Base-by-base conservation (phyloP, 345 rosid genomes). In the Camelina sativa region DNA sequence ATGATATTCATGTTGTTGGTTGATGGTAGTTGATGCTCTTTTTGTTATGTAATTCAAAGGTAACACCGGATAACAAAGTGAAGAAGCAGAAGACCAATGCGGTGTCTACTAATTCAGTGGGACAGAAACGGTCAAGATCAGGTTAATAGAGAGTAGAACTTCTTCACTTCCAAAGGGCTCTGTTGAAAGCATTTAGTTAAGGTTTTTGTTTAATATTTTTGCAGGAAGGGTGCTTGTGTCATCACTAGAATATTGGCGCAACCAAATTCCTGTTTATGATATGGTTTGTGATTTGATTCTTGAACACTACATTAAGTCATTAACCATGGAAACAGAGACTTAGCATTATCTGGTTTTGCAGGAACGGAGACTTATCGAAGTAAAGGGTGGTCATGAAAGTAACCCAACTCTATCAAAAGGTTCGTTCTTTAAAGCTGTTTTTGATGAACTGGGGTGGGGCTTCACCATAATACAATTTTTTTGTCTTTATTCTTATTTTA, bases 221-320 rank as follows among this genome's bases (percentile, higher is more conserved):
- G 80, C 88, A 93, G 98, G 98, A 63, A 86, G 97, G 80, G 54
- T 88, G 62, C 92, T 91, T 60, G 53, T 91, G 66, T 92, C 97
- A 64, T 8, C 83, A 17, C 75, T 93, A 53, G 89, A 89, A 58
- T 93, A 82, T 81, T 93, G 97, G 97, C 91, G 91, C 67, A 89
- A 91, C 79, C 88, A 93, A 85, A 62, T 85, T 62, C 84, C 93
- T 17, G 82, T 93, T 65, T 91, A 93, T 78, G 96, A 88, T 79
- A 1, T 13, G 78, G 78, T 72, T 72, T 41, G 69, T 51, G 62
- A 60, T 22, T 13, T 41, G 20, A 41, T 15, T 51, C 11, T 15
- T 35, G 8, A 57, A 4, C 16, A 57, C 59, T 71, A 25, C 56
- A 59, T 16, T 25, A 25, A 25, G 28, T 25, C 28, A 25, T 25